phyloP scores from a whole-genome alignment of 108 stramenopile species.

The Aurantiochytrium sp. region DNA sequence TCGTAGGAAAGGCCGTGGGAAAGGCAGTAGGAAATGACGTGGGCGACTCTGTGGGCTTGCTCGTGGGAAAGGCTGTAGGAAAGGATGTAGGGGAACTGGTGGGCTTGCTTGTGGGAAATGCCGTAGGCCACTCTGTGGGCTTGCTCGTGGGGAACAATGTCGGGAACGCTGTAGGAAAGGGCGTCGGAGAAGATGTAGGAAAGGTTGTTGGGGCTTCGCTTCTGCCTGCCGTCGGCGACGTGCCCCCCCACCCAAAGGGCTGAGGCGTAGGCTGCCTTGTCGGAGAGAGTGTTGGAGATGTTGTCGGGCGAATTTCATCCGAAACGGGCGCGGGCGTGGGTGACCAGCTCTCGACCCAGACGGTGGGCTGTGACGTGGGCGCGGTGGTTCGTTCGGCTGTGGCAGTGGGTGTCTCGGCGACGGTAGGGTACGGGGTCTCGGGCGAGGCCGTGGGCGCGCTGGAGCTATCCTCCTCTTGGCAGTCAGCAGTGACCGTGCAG shows the following conservation, averaged over 20 bases:
- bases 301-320: neutral
- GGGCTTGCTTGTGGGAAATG: neutral
- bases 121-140: neutral
- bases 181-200: neutral
- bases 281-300: neutral
- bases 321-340: too few relatives aligned
- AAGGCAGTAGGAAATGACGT: neutral
- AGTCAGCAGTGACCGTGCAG: neutral
- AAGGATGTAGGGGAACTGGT: neutral
- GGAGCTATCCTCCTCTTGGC: neutral
- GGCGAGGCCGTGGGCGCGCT: neutral
- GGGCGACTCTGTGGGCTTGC: neutral
- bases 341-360: too few relatives aligned
- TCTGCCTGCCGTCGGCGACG: neutral
- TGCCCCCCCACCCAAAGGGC: neutral
- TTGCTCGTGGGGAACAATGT: neutral
- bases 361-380: too few relatives aligned
- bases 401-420: neutral
- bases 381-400: neutral
- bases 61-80: neutral
- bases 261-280: neutral
- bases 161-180: neutral
- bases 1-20: neutral
- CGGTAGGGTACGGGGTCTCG: neutral
- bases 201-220: neutral